These are phyloP conservation scores for Exophiala viscosa DNA, from an alignment of 2,329 filamentous ascomycete species.

Conservation along the genomic window DNA sequence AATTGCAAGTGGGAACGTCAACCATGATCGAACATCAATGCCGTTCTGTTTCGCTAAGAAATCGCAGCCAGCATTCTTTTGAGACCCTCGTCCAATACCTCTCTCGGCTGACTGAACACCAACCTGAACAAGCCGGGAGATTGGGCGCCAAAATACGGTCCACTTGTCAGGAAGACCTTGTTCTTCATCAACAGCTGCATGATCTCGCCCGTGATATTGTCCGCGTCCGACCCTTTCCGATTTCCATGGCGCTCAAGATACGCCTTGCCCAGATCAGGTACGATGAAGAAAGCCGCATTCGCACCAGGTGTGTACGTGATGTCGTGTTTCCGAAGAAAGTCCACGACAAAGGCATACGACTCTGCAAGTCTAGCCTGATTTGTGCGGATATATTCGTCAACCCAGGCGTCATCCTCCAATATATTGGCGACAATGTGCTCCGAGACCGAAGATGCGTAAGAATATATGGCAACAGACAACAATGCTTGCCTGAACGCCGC, in stretches of 20 bases:
- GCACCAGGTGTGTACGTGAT: conserved; percentile 47
- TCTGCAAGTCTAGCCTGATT: conserved; percentile 43
- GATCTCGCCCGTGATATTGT: conserved; percentile 16
- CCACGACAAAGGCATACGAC: conserved; percentile 39
- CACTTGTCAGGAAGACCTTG: conserved; percentile 38
- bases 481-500: conserved; percentile 39
- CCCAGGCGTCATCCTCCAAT: conserved; percentile 44
- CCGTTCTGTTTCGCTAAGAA: no score
- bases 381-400: conserved; percentile 42
- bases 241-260: conserved; percentile 4
- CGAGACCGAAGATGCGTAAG: conserved; percentile 45
- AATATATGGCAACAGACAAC: conserved; percentile 43
- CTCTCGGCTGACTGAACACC: conserved; percentile 35
- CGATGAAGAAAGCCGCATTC: conserved; percentile 59
- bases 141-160: conserved; percentile 37
- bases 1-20: no score
- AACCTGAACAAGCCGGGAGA: conserved; percentile 43
- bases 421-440: conserved; percentile 41
- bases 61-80: conserved; percentile 14
- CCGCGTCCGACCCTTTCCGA: neutral
- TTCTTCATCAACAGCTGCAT: conserved; percentile 37
- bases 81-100: conserved; percentile 32
- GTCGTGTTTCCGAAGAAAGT: conserved; percentile 39
- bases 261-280: conserved; percentile 45
- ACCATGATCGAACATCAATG: no score